A percentile compares a stretch with the other conserved stretches of the same genome.
phyloP scores from a whole-genome alignment of 2,329 filamentous ascomycete genomes.

The Penicillium sp. region DNA sequence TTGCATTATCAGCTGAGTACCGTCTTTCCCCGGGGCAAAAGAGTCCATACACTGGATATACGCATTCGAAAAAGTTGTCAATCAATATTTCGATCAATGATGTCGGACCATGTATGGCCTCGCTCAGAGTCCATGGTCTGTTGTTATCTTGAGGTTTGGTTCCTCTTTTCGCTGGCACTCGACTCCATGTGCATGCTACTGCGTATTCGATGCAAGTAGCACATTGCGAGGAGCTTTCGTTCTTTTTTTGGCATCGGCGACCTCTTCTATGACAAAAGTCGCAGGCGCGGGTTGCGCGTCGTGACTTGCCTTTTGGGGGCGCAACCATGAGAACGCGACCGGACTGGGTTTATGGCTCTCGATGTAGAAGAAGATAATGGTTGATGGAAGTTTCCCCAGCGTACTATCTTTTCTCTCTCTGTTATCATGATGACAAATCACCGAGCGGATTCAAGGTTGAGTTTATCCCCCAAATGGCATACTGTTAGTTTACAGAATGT shows the following conservation, averaged over 20 bases:
- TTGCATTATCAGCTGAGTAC: neutral
- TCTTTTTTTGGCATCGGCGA: neutral
- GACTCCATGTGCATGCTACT: slow-evolving; percentile 8
- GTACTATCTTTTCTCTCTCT: too few relatives aligned
- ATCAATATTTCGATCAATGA: slow-evolving; percentile 4
- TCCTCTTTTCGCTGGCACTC: neutral
- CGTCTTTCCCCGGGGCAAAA: neutral
- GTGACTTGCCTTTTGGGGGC: neutral
- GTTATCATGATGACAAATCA: too few relatives aligned
- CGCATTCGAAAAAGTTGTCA: slow-evolving; percentile 6
- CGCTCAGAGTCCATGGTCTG: neutral
- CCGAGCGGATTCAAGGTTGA: too few relatives aligned
- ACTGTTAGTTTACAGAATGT: too few relatives aligned
- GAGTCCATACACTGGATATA: slow-evolving; percentile 1
- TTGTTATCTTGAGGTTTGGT: neutral
- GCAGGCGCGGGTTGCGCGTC: neutral
- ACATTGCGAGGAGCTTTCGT: neutral
- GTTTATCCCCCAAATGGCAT: too few relatives aligned
- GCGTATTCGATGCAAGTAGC: slow-evolving; percentile 7
- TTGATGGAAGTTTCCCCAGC: too few relatives aligned
- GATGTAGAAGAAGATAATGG: too few relatives aligned
- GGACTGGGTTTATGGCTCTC: too few relatives aligned
- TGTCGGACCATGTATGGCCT: neutral
- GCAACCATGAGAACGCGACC: too few relatives aligned
- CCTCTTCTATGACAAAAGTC: slow-evolving; percentile 3